phyloP scores from a whole-genome alignment of 1,284 basidiomycete genomes.

The Butyriboletus appendiculatus region DNA sequence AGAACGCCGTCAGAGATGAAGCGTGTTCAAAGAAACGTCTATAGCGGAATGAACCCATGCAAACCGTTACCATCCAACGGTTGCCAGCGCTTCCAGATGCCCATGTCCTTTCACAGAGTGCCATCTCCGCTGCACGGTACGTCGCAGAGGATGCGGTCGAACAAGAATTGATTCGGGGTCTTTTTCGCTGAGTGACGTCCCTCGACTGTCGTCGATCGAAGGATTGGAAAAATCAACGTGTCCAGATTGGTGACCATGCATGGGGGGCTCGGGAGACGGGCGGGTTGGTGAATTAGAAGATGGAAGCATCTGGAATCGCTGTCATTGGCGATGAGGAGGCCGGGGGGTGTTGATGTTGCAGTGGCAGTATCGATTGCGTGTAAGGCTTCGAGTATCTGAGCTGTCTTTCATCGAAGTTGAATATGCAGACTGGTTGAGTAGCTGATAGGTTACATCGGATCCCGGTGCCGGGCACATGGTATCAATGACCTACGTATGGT shows the following conservation, averaged over 20 bases:
- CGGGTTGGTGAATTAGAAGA: slow-evolving; percentile 97
- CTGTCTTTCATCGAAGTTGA: slow-evolving; percentile 53
- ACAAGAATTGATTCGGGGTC: slow-evolving; percentile 57
- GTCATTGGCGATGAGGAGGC: slow-evolving; percentile 88
- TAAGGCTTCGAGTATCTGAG: slow-evolving; percentile 88
- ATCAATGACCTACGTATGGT: slow-evolving; percentile 74
- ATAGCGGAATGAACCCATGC: slow-evolving; percentile 62
- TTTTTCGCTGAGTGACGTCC: slow-evolving; percentile 26
- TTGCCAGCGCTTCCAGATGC: slow-evolving; percentile 95
- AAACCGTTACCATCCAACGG: slow-evolving; percentile 89
- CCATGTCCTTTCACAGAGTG: slow-evolving; percentile 92
- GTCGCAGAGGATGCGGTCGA: slow-evolving; percentile 95
- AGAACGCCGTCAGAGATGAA: slow-evolving; percentile 1
- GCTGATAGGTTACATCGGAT: slow-evolving; percentile 74
- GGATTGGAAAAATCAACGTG: slow-evolving; percentile 84
- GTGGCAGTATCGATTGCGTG: slow-evolving; percentile 68
- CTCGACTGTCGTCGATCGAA: slow-evolving; percentile 44
- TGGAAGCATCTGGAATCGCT: slow-evolving; percentile 94
- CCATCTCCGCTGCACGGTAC: slow-evolving; percentile 99
- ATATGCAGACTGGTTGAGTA: neutral
- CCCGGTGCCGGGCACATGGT: slow-evolving; percentile 99
- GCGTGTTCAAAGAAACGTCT: neutral
- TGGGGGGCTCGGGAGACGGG: slow-evolving; percentile 89
- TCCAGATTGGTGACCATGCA: slow-evolving; percentile 97
- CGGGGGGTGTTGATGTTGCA: slow-evolving; percentile 66